These are phyloP conservation scores for Chaetomium globosum DNA, from an alignment of 2,329 filamentous ascomycete genomes.

Conservation along the genomic window DNA sequence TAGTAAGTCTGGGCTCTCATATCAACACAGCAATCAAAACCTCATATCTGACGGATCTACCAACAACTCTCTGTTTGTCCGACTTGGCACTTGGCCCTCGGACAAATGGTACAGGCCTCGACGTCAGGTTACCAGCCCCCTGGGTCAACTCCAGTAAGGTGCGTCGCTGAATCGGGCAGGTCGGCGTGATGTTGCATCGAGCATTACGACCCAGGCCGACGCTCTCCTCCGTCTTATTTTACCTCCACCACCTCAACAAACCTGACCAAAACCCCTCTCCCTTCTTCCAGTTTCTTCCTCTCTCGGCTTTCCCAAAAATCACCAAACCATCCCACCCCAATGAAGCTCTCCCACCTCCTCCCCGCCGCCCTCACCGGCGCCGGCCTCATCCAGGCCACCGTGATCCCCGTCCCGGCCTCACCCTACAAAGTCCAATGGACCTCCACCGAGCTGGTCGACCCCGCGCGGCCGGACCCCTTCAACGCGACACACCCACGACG, in stretches of 20 bases:
- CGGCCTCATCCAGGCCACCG: not conserved
- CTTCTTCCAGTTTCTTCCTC: not conserved
- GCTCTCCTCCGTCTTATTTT: not conserved
- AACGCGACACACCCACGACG: slow-evolving; percentile 34
- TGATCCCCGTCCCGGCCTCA: slow-evolving; percentile 17
- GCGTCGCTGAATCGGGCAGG: slow-evolving; percentile 5
- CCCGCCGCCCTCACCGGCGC: not conserved
- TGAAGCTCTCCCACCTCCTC: slow-evolving; percentile 10
- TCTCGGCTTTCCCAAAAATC: not conserved
- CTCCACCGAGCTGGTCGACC: slow-evolving; percentile 38
- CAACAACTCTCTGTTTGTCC: not conserved
- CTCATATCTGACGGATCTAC: not conserved
- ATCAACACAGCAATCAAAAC: no score
- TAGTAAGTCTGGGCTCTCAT: no score
- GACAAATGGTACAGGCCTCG: not conserved
- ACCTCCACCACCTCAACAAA: not conserved
- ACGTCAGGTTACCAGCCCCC: not conserved
- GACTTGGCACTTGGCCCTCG: not conserved
- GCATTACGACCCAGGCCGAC: not conserved
- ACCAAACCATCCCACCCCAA: slow-evolving; percentile 3
- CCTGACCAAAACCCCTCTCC: not conserved
- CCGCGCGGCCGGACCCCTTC: slow-evolving; percentile 43
- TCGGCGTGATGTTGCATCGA: slow-evolving; percentile 5
- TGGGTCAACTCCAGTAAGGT: not conserved
- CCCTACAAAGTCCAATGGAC: slow-evolving; percentile 22